These are phyloP conservation scores for Chrysoporthe puriensis DNA, from an alignment of 2,329 filamentous ascomycete species.

Conservation along the genomic window DNA sequence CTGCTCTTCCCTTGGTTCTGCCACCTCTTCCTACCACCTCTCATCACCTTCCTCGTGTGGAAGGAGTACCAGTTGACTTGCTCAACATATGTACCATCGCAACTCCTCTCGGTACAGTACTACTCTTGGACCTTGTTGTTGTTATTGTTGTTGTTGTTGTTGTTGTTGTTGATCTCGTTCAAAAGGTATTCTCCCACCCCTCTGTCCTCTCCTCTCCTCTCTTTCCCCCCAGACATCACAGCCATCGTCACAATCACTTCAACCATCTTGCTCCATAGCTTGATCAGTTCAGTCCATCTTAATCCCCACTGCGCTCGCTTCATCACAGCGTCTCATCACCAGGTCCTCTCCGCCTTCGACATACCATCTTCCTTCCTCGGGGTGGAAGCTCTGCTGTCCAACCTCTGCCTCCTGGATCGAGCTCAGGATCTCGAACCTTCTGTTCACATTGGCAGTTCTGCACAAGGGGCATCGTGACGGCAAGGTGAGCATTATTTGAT, in stretches of 20 bases:
- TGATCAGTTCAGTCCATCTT: slow-evolving; percentile 57
- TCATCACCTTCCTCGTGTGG: neutral
- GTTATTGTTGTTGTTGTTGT: neutral
- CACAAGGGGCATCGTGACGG: slow-evolving; percentile 11
- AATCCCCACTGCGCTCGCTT: slow-evolving; percentile 55
- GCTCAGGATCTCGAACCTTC: slow-evolving; percentile 14
- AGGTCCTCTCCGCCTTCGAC: slow-evolving; percentile 24
- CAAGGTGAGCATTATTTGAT: slow-evolving; percentile 20
- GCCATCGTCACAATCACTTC: slow-evolving; percentile 49
- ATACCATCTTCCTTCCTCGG: slow-evolving; percentile 18
- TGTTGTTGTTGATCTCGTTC: slow-evolving; percentile 5
- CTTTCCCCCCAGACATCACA: slow-evolving; percentile 38
- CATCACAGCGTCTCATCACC: slow-evolving; percentile 47
- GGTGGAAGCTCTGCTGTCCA: slow-evolving; percentile 25
- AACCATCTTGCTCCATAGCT: slow-evolving; percentile 62
- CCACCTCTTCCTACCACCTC: neutral
- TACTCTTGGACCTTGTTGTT: slow-evolving; percentile 11
- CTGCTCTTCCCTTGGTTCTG: slow-evolving; percentile 30
- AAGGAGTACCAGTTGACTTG: slow-evolving; percentile 3
- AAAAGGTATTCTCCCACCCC: slow-evolving; percentile 16
- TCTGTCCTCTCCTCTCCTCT: slow-evolving; percentile 15
- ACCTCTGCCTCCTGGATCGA: slow-evolving; percentile 6
- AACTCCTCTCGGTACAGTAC: slow-evolving; percentile 20
- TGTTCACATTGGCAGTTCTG: slow-evolving; percentile 20
- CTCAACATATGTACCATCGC: slow-evolving; percentile 14